Percentiles rank a stretch among this genome's conserved stretches.
Conservation (phyloP, 2,329 filamentous ascomycete genomes). For the Chaetomium olivaceum region DNA sequence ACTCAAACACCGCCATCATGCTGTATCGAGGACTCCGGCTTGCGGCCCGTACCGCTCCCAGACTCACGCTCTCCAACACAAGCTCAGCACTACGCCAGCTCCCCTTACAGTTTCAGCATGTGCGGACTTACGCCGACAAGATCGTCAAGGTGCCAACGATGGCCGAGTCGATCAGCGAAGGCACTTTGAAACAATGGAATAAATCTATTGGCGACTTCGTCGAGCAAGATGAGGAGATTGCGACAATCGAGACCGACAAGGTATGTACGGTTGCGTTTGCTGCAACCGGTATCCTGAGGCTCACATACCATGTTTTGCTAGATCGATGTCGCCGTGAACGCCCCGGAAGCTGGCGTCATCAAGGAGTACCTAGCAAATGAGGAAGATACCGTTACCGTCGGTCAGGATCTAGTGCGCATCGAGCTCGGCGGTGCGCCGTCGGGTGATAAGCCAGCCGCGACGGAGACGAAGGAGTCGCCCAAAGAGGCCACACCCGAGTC, state of each 20-base stretch:
- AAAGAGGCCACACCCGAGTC: conserved; percentile 43
- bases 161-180: conserved; percentile 98
- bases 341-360: conserved; percentile 84
- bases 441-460: conserved; percentile 57
- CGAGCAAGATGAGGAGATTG: conserved; percentile 95
- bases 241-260: conserved; percentile 99
- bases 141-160: conserved; percentile 94
- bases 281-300: background rate
- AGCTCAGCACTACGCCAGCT: conserved; percentile 39
- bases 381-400: conserved; percentile 92
- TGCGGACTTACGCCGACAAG: conserved; percentile 71
- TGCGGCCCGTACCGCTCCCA: conserved; percentile 32
- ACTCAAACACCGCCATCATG: conserved; percentile 24
- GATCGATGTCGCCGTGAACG: conserved; percentile 97
- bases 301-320: conserved; percentile 39
- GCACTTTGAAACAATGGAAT: conserved; percentile 91
- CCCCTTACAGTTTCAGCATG: conserved; percentile 55
- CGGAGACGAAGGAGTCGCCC: conserved; percentile 35
- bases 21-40: conserved; percentile 33
- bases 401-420: conserved; percentile 84
- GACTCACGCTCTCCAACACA: conserved; percentile 28
- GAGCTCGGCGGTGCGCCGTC: conserved; percentile 71
- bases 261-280: conserved; percentile 45
- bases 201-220: conserved; percentile 93
- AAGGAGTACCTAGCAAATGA: conserved; percentile 90